phyloP scores from a whole-genome alignment of 192 early-diverging fungal species.

The Allomyces arbusculus region DNA sequence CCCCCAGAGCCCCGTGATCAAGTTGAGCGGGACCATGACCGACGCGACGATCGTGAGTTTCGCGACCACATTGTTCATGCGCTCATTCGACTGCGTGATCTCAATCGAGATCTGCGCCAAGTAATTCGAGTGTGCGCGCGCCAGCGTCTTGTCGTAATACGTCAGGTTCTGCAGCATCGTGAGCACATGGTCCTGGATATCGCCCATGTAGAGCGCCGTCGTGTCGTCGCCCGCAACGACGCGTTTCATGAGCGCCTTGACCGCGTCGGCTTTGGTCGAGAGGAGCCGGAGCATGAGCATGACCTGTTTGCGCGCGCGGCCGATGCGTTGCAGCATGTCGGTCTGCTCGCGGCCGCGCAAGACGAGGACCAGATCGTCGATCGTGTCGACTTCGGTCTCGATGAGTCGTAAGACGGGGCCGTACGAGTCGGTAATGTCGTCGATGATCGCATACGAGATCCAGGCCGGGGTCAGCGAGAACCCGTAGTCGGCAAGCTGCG shows the following conservation, averaged over 20 bases:
- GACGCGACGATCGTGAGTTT: constrained; percentile 72
- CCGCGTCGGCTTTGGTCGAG: constrained; percentile 43
- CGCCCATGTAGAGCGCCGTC: constrained; percentile 26
- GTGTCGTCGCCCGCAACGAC: constrained; percentile 22
- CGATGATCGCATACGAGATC: constrained; percentile 49
- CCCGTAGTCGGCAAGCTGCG: constrained; percentile 38
- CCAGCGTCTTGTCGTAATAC: constrained; percentile 54
- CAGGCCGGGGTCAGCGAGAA: constrained; percentile 39
- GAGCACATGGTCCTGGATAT: constrained; percentile 35
- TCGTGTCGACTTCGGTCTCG: constrained; percentile 52
- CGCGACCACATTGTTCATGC: constrained; percentile 71
- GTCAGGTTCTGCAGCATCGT: constrained; percentile 42
- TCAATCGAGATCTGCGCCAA: constrained; percentile 60
- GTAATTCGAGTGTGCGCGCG: constrained; percentile 57
- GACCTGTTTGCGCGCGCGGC: constrained; percentile 46
- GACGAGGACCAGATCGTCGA: constrained; percentile 59
- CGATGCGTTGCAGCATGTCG: constrained; percentile 57
- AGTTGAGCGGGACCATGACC: constrained; percentile 74
- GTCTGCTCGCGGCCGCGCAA: constrained; percentile 20
- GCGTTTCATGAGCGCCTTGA: constrained; percentile 44
- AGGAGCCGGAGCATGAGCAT: constrained; percentile 44
- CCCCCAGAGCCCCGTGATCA: constrained; percentile 56
- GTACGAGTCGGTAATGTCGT: constrained; percentile 59
- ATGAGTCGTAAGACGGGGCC: constrained; percentile 36
- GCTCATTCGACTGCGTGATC: constrained; percentile 46